These are phyloP conservation scores for Zygosaccharomyces lentus DNA, from an alignment of 805 yeast species.

Conservation along the genomic window DNA sequence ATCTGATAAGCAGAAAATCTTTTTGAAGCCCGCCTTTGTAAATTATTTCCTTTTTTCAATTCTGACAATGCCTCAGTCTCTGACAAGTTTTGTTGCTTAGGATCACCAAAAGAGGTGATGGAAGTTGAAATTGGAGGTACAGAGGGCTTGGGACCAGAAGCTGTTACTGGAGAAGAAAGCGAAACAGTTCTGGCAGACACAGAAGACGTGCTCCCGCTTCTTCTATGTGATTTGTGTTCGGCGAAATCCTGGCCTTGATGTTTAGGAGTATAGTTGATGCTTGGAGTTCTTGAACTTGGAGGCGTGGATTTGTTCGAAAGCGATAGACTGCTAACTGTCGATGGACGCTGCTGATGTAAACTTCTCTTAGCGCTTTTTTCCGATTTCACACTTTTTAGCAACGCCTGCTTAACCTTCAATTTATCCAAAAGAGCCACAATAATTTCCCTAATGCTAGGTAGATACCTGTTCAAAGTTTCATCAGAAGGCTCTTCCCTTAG, in stretches of 20 bases:
- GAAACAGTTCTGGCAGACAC: neutral
- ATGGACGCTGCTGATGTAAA: conserved; percentile 17
- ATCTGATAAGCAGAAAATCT: conserved; percentile 91
- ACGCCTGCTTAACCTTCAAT: conserved; percentile 72
- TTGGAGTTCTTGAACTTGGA: conserved; percentile 7
- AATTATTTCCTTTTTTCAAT: conserved; percentile 73
- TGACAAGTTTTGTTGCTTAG: conserved; percentile 11
- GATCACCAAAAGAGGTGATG: neutral
- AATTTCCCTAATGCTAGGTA: conserved; percentile 82
- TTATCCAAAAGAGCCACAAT: conserved; percentile 76
- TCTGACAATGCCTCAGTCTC: conserved; percentile 63
- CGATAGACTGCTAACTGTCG: conserved; percentile 13
- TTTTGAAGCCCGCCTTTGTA: conserved; percentile 90
- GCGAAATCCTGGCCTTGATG: neutral
- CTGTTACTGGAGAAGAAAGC: neutral
- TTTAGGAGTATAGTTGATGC: conserved; percentile 1
- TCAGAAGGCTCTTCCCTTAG: conserved; percentile 81
- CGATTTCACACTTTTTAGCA: conserved; percentile 29
- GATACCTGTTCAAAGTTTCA: conserved; percentile 68
- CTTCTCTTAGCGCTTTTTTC: conserved; percentile 12
- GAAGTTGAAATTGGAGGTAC: neutral
- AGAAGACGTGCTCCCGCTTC: neutral
- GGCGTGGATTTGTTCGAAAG: conserved; percentile 12
- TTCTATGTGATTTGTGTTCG: conserved; percentile 1
- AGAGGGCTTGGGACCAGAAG: neutral